Conservation (phyloP, 441 rosid species). For the Populus trichocarpa region DNA sequence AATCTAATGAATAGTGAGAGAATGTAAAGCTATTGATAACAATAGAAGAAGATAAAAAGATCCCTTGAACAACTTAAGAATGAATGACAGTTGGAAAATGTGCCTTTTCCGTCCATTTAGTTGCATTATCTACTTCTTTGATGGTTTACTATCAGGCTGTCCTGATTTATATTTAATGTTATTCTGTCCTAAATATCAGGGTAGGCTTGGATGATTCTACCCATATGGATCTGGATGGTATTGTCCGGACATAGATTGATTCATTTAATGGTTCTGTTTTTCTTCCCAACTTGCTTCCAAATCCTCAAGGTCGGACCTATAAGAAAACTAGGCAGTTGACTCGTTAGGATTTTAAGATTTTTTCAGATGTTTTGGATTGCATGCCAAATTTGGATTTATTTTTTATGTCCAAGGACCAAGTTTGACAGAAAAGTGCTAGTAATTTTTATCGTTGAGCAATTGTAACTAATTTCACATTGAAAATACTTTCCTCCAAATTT, state of each 20-base stretch:
- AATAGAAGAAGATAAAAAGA: background rate
- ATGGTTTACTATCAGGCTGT: background rate
- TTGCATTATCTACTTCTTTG: background rate
- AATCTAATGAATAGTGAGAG: background rate
- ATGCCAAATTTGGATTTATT: no score
- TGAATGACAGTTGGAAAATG: background rate
- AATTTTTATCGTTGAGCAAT: no score
- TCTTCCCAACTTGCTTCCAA: background rate
- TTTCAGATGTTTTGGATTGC: no score
- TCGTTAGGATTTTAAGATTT: no score
- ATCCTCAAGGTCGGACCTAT: no score
- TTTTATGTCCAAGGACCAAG: no score
- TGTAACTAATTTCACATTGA: no score
- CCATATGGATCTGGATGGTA: background rate
- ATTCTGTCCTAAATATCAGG: background rate
- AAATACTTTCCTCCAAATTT: no score
- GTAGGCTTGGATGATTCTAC: background rate
- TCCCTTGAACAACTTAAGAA: background rate
- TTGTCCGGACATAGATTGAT: background rate
- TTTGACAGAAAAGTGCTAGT: no score
- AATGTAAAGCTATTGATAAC: background rate
- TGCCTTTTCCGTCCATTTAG: background rate
- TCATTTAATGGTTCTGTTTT: background rate
- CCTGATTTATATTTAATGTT: background rate
- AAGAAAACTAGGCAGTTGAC: no score